phyloP scores from a whole-genome alignment of 805 yeast species.

The Candida khao-thaluensis region DNA sequence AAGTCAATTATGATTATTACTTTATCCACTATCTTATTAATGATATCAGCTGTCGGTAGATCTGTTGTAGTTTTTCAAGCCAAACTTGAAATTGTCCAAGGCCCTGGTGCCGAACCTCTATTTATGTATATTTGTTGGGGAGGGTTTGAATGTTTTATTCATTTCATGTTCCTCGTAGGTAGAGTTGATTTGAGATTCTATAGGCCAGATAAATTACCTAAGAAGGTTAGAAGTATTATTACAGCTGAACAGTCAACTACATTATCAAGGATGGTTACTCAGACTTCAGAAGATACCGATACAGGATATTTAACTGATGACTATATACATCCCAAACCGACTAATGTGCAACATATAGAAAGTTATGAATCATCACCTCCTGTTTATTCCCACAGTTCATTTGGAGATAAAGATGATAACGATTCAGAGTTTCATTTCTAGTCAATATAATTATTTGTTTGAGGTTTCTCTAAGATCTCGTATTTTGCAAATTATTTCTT shows the following conservation, averaged over 20 bases:
- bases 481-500: too few relatives aligned
- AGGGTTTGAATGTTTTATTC: slow-evolving; percentile 55
- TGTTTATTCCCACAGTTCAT: too few relatives aligned
- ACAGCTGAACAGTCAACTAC: slow-evolving; percentile 37
- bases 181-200: slow-evolving; percentile 76
- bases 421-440: slow-evolving; percentile 12
- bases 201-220: slow-evolving; percentile 60
- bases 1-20: slow-evolving; percentile 47
- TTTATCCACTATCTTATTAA: slow-evolving; percentile 47
- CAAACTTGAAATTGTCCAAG: slow-evolving; percentile 14
- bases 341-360: background rate
- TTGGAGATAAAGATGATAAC: slow-evolving; percentile 8
- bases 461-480: too few relatives aligned
- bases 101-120: slow-evolving; percentile 41
- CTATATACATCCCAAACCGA: background rate
- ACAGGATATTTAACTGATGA: slow-evolving; percentile 7
- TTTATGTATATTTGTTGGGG: slow-evolving; percentile 72
- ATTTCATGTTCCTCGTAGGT: slow-evolving; percentile 52
- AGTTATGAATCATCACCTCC: too few relatives aligned
- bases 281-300: slow-evolving; percentile 12
- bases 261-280: slow-evolving; percentile 9
- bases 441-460: too few relatives aligned
- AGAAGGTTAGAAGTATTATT: too few relatives aligned
- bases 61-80: slow-evolving; percentile 45
- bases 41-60: slow-evolving; percentile 51